Conservation (phyloP, 139 green algal species). For the Yamagishiella unicocca region DNA sequence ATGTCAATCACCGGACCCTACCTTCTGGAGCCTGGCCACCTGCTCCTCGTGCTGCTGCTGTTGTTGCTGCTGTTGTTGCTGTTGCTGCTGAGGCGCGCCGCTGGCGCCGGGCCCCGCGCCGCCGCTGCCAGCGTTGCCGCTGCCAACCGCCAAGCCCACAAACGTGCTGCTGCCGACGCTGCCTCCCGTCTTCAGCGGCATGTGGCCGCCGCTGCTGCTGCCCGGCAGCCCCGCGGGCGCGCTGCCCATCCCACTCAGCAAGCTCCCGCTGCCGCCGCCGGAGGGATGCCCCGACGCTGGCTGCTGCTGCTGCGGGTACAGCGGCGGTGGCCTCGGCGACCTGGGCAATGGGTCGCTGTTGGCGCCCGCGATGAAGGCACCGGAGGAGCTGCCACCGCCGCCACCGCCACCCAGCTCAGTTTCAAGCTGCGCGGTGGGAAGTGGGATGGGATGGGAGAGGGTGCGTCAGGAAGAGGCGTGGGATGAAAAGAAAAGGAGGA, state of each 20-base stretch:
- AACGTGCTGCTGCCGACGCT: not conserved
- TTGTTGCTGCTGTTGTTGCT: not conserved
- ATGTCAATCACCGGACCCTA: no score
- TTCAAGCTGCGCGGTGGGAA: not conserved
- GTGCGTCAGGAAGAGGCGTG: no score
- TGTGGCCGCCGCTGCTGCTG: not conserved
- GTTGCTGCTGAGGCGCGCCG: no score
- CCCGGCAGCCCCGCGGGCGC: not conserved
- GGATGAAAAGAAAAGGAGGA: no score
- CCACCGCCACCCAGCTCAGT: not conserved
- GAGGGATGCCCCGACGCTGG: no score
- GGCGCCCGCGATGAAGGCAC: not conserved
- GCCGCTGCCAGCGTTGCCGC: not conserved
- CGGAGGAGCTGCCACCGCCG: not conserved
- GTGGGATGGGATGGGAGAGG: no score
- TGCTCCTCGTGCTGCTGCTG: constrained; percentile 10
- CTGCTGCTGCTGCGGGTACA: no score
- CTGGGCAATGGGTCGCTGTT: not conserved
- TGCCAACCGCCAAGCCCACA: no score
- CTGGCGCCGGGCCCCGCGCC: not conserved
- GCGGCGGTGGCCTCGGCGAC: not conserved
- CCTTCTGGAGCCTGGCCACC: no score
- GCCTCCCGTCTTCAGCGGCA: no score
- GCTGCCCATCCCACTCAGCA: not conserved
- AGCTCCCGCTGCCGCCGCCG: no score